Conservation (phyloP, 495 filamentous ascomycete genomes). For the Elaphomyces granulatus region DNA sequence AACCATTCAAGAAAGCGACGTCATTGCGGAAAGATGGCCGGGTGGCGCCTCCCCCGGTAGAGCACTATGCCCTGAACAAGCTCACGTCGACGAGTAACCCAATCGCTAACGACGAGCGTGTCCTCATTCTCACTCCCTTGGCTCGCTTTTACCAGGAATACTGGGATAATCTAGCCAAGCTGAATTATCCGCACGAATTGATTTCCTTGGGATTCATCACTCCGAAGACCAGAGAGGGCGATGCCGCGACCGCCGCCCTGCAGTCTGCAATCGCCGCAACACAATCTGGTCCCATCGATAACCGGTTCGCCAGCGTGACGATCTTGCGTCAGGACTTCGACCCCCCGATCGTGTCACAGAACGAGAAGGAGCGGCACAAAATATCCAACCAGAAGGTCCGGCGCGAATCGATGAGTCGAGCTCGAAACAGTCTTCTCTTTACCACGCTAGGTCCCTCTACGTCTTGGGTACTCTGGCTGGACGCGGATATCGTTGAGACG, state of each 20-base stretch:
- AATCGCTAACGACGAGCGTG: constrained; percentile 60
- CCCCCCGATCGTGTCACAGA: constrained; percentile 61
- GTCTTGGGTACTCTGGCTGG: constrained; percentile 94
- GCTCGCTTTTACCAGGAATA: constrained; percentile 85
- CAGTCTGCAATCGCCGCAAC: constrained; percentile 75
- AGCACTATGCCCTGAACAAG: constrained; percentile 88
- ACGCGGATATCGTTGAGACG: constrained; percentile 84
- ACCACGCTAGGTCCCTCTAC: constrained; percentile 92
- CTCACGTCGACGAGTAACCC: constrained; percentile 68
- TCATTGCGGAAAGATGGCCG: constrained; percentile 40
- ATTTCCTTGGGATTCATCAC: constrained; percentile 95
- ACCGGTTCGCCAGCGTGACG: constrained; percentile 79
- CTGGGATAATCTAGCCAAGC: constrained; percentile 83
- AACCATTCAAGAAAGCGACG: constrained; percentile 61
- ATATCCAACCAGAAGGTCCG: constrained; percentile 74
- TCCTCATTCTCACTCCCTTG: constrained; percentile 87
- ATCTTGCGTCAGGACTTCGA: constrained; percentile 96
- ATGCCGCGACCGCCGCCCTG: constrained; percentile 61
- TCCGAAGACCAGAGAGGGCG: constrained; percentile 79
- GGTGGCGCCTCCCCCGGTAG: constrained; percentile 64
- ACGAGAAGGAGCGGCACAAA: constrained; percentile 80
- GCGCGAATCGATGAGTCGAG: constrained; percentile 80
- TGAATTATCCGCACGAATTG: constrained; percentile 83
- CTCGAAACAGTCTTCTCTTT: constrained; percentile 86
- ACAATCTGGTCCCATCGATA: constrained; percentile 60